Evolutionary conservation across 2,329 filamentous ascomycete genomes (phyloP).

Genomic region (Phaeosphaeriaceae sp.): DNA sequence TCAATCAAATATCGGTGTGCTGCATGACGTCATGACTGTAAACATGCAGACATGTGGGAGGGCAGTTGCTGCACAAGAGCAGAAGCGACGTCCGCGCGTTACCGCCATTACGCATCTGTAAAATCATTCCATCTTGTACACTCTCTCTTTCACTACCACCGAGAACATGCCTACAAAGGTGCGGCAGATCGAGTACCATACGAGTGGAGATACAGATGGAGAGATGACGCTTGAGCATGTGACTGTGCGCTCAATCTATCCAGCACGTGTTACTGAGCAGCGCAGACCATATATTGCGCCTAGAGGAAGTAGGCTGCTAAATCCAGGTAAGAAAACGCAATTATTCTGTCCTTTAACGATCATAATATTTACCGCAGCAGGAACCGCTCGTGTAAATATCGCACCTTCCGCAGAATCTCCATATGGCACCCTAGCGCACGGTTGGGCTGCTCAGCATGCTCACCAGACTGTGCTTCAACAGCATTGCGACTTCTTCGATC

Average conservation of each 20-base stretch:
- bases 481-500: slow-evolving; percentile 61
- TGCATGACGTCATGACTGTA: slow-evolving; percentile 7
- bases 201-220: neutral
- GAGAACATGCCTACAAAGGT: slow-evolving; percentile 1
- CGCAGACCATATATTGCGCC: slow-evolving; percentile 13
- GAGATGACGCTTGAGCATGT: neutral
- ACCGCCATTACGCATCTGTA: neutral
- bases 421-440: slow-evolving; percentile 50
- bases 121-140: neutral
- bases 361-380: neutral
- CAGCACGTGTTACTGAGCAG: slow-evolving; percentile 10
- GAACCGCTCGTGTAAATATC: slow-evolving; percentile 41
- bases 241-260: slow-evolving; percentile 4
- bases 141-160: neutral
- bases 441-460: slow-evolving; percentile 48
- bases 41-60: slow-evolving; percentile 1
- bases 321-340: slow-evolving; percentile 7
- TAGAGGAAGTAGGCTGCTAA: slow-evolving; percentile 12
- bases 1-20: too few species aligned
- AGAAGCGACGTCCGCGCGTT: slow-evolving; percentile 1
- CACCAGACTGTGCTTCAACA: slow-evolving; percentile 59
- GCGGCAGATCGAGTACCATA: neutral
- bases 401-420: slow-evolving; percentile 50
- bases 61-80: neutral
- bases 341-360: neutral